Percentiles rank a stretch among this genome's conserved stretches.
These are phyloP conservation scores for Chlorella sp. DNA, from an alignment of 139 green algal genomes.

Conservation along the genomic window DNA sequence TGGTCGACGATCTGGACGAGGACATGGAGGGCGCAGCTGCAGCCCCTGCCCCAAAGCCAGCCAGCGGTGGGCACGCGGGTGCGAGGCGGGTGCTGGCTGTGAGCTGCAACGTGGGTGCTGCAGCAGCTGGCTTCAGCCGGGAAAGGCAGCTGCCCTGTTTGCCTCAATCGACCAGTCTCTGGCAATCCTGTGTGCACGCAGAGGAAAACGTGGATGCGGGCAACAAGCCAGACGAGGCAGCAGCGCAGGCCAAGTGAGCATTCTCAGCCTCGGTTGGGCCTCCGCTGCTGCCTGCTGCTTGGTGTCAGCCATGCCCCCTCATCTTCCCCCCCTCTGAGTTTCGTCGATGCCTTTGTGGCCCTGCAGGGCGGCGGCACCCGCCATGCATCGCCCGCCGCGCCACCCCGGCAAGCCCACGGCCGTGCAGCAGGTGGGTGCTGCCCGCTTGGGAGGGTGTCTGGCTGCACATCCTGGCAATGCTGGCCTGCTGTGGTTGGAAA, in stretches of 20 bases:
- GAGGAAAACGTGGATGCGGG: too few species aligned
- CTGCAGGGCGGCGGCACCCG: not conserved
- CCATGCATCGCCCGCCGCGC: not conserved
- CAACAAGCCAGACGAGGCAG: not conserved
- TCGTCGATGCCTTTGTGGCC: not conserved
- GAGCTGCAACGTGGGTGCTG: not conserved
- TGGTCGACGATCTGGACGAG: constrained; percentile 3
- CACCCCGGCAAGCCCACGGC: constrained; percentile 27
- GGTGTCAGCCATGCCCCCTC: too few species aligned
- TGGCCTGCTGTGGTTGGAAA: not conserved
- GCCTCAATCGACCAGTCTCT: too few species aligned
- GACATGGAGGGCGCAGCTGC: not conserved
- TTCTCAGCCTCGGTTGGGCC: too few species aligned
- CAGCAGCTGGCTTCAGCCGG: not conserved
- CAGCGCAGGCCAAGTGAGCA: not conserved
- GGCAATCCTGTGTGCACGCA: too few species aligned
- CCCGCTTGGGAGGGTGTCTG: not conserved
- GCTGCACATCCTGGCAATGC: not conserved
- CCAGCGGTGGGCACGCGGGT: too few species aligned
- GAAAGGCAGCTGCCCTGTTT: too few species aligned
- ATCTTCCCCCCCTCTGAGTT: too few species aligned
- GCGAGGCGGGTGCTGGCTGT: not conserved
- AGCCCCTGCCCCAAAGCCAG: not conserved
- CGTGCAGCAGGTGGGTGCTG: constrained; percentile 28
- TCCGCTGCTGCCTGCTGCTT: too few species aligned